Percentiles rank a stretch among this genome's conserved stretches.
Conservation (phyloP, 1,139 yeast genomes). For the Sugiyamaella pinicola region DNA sequence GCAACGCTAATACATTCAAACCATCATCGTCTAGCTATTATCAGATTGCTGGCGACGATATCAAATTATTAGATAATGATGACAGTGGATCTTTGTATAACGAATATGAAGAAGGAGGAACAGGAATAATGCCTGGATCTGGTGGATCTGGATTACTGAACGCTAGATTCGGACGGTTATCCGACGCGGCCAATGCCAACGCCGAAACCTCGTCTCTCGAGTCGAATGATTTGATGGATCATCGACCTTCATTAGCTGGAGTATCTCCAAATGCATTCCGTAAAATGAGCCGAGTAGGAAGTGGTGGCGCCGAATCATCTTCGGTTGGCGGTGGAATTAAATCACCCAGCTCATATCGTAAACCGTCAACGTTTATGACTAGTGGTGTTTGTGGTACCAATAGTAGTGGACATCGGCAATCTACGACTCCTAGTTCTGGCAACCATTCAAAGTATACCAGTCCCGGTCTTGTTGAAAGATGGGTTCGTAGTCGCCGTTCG, state of each 20-base stretch:
- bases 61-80: conserved; percentile 25
- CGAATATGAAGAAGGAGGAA: conserved; percentile 11
- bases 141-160: conserved; percentile 2
- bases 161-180: conserved; percentile 3
- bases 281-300: conserved; percentile 9
- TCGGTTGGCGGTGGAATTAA: neutral
- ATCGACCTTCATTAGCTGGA: conserved; percentile 21
- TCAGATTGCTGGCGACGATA: conserved; percentile 17
- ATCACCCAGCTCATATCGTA: neutral
- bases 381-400: too few relatives aligned
- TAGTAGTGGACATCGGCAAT: neutral
- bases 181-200: conserved; percentile 3
- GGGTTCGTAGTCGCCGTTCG: conserved; percentile 31
- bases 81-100: conserved; percentile 22
- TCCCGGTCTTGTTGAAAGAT: conserved; percentile 29
- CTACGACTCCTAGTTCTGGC: neutral
- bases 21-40: conserved; percentile 14
- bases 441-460: conserved; percentile 15
- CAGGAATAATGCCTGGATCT: neutral
- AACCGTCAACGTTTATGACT: neutral
- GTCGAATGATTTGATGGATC: conserved; percentile 27
- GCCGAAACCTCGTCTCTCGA: conserved; percentile 16
- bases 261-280: conserved; percentile 15
- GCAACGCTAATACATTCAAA: conserved; percentile 8
- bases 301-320: neutral